These are phyloP conservation scores for Picea abies DNA, from an alignment of 83 land plant genomes.

Conservation along the genomic window DNA sequence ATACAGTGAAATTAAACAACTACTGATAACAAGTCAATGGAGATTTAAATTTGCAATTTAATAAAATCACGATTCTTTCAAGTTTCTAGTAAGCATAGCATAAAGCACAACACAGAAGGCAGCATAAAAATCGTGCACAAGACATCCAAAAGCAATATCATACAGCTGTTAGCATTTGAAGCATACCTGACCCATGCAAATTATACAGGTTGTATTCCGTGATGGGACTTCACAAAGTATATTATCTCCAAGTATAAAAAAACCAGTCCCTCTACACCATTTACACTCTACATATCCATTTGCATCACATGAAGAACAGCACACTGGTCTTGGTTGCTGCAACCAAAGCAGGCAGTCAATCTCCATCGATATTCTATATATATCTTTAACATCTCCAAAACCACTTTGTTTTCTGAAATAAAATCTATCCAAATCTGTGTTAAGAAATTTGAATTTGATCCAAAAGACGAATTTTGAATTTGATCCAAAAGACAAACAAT, in stretches of 20 bases:
- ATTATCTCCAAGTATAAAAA: conserved; percentile 89
- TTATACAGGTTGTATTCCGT: conserved; percentile 77
- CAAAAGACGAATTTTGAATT: too few species aligned
- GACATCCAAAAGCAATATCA: background rate
- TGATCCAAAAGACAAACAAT: too few species aligned
- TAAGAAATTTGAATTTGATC: too few species aligned
- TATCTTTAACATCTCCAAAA: too few species aligned
- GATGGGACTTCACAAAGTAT: conserved; percentile 97
- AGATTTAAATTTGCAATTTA: background rate
- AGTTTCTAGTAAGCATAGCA: conserved; percentile 1
- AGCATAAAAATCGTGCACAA: background rate
- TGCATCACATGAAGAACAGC: conserved; percentile 79
- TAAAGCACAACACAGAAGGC: background rate
- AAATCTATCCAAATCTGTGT: too few species aligned
- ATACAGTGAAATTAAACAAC: background rate
- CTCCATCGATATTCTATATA: too few species aligned
- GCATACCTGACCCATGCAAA: conserved; percentile 88
- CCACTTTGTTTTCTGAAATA: too few species aligned
- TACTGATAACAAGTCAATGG: background rate
- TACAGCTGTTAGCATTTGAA: background rate
- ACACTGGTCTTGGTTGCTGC: conserved; percentile 95
- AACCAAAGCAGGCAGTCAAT: conserved; percentile 10
- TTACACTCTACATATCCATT: conserved; percentile 83
- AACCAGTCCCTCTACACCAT: conserved; percentile 98
- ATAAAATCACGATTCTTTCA: background rate